phyloP scores from a whole-genome alignment of 2,329 filamentous ascomycete species.

The Colletotrichum sp. region DNA sequence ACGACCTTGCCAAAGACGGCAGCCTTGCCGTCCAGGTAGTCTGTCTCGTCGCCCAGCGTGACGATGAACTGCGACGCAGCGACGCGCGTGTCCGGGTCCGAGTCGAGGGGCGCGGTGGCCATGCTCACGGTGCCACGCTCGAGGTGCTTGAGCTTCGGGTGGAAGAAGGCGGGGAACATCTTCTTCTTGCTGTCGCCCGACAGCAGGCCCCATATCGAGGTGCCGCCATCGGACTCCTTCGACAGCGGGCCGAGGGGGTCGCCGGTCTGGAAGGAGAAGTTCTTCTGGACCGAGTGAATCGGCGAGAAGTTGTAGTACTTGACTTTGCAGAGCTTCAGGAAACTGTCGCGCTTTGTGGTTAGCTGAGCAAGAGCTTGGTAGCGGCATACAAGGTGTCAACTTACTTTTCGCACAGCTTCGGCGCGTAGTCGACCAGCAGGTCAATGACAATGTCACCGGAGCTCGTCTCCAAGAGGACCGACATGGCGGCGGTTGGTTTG shows the following conservation, averaged over 20 bases:
- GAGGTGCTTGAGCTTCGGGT: conserved; percentile 85
- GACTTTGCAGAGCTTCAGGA: conserved; percentile 97
- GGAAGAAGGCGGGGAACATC: conserved; percentile 83
- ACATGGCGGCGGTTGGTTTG: conserved; percentile 63
- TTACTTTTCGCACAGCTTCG: conserved; percentile 94
- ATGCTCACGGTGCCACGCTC: conserved; percentile 95
- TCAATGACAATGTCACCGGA: conserved; percentile 95
- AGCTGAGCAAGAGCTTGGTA: conserved; percentile 41
- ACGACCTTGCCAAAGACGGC: conserved; percentile 95
- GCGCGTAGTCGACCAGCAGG: conserved; percentile 85
- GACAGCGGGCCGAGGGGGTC: conserved; percentile 90
- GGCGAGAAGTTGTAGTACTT: conserved; percentile 99
- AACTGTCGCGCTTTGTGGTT: conserved; percentile 69
- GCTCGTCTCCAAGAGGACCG: conserved; percentile 91
- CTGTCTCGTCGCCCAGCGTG: conserved; percentile 86
- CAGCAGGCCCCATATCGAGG: conserved; percentile 88
- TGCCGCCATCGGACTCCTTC: conserved; percentile 86
- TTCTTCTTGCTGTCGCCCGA: conserved; percentile 70
- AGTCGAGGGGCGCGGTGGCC: conserved; percentile 82
- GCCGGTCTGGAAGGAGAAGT: conserved; percentile 95
- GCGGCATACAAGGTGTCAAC: conserved; percentile 35
- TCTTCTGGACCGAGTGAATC: conserved; percentile 88
- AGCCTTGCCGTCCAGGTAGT: conserved; percentile 91
- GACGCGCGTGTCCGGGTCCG: conserved; percentile 80
- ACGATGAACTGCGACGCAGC: conserved; percentile 94